A percentile compares a stretch with the other conserved stretches of the same genome.
These are phyloP conservation scores for Lichtheimia corymbifera DNA, from an alignment of 371 early-diverging fungal species.

Conservation along the genomic window DNA sequence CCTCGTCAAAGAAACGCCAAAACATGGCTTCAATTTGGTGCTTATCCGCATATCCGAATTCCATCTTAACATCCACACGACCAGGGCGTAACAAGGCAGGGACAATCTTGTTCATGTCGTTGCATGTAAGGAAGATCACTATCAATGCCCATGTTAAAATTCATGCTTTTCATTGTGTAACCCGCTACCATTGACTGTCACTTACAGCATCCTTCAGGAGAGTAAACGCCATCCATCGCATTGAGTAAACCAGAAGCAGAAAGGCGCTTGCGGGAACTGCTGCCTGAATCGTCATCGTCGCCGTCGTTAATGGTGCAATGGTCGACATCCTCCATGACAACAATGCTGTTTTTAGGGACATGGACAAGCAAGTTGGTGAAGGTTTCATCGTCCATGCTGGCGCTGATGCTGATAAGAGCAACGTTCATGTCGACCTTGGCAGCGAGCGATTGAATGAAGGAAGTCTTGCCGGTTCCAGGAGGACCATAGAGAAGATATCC, in stretches of 20 bases:
- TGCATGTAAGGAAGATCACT: constrained; percentile 95
- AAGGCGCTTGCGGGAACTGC: constrained; percentile 52
- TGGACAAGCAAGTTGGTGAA: constrained; percentile 28
- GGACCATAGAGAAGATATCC: constrained; percentile 77
- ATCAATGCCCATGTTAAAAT: not conserved
- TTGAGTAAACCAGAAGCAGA: constrained; percentile 93
- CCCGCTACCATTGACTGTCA: not conserved
- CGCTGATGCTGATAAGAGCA: constrained; percentile 38
- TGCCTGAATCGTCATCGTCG: constrained; percentile 2
- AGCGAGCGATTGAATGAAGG: constrained; percentile 65
- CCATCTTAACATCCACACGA: constrained; percentile 87
- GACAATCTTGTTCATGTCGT: constrained; percentile 89
- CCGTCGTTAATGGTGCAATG: constrained; percentile 38
- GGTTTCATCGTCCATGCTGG: constrained; percentile 32
- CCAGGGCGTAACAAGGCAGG: constrained; percentile 96
- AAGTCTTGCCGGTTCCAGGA: constrained; percentile 74
- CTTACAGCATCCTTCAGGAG: constrained; percentile 78
- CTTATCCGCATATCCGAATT: constrained; percentile 74
- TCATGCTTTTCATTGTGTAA: not conserved
- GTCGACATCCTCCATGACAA: constrained; percentile 54
- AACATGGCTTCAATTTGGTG: constrained; percentile 68
- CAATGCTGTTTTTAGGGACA: constrained; percentile 34
- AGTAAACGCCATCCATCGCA: constrained; percentile 93
- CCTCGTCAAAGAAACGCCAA: constrained; percentile 40
- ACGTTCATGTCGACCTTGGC: constrained; percentile 47